Evolutionary conservation across 768 basidiomycete species (phyloP), one percentile per base, ranked within the genome.

Genomic region (Suillus hirtellus): DNA sequence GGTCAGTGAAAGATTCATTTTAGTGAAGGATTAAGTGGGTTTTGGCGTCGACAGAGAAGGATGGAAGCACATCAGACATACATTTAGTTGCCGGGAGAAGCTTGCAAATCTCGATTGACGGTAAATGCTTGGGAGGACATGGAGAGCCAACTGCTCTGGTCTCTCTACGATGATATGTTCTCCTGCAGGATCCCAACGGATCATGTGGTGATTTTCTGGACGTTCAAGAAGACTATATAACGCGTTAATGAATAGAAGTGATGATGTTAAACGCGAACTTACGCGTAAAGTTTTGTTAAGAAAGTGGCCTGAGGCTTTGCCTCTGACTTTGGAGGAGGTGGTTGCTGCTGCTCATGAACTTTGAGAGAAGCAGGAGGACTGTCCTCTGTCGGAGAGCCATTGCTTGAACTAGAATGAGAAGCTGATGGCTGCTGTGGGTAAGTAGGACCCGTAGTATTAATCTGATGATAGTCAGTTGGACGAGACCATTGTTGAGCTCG

Each of bases 81-180:
- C 94, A 80, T 97, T 97, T 75, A 97, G 87, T 85, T 97, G 95
- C 78, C 95, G 88, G 69, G 94, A 96, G 84, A 96, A 97, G 85
- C 91, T 93, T 59, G 95, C 95, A 76, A 97, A 97, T 80, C 94
- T 86, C 74, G 92, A 96, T 85, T 97, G 95, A 73, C 95, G 89
- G 78, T 97, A 97, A 60, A 97, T 90, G 71, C 89, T 89, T 59
- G 95, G 95, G 66, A 97, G 87, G 74, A 97, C 92, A 76, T 96
- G 94, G 62, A 95, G 85, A 2, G 95, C 95, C 63, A 97, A 89
- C 75, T 96, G 94, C 74, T 94, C 93, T 66, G 95, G 95, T 38
- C 91, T 82, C 72, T 96, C 95, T 61, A 97, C 95, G 77, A 97
- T 94, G 82, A 97, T 96, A 72, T 95, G 91, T 74, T 95, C 92